Evolutionary conservation across 192 early-diverging fungal species (phyloP).

Genomic region (Umbelopsis vinacea): DNA sequence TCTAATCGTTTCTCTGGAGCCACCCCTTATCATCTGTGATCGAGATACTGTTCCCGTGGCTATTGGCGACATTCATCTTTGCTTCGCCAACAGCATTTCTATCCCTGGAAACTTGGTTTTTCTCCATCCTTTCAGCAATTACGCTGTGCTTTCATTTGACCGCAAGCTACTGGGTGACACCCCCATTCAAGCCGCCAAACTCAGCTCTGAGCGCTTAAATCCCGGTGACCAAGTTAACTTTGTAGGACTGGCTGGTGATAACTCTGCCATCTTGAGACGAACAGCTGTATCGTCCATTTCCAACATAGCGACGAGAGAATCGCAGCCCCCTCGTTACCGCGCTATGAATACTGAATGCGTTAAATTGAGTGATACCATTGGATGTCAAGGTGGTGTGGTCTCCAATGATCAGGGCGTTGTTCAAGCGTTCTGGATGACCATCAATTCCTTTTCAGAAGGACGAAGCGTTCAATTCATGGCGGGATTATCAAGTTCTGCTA

Average conservation of each 20-base stretch:
- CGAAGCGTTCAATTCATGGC: constrained; percentile 63
- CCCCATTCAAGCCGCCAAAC: constrained; percentile 61
- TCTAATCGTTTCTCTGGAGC: constrained; percentile 74
- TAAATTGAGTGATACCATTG: constrained; percentile 65
- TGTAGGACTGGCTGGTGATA: constrained; percentile 57
- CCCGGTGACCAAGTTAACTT: constrained; percentile 65
- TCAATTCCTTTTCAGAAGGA: constrained; percentile 62
- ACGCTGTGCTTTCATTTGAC: constrained; percentile 84
- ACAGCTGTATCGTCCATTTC: constrained; percentile 56
- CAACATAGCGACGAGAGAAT: constrained; percentile 67
- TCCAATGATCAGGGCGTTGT: constrained; percentile 60
- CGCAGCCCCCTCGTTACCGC: constrained; percentile 62
- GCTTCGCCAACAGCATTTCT: constrained; percentile 80
- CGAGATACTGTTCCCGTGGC: constrained; percentile 78
- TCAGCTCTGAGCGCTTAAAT: constrained; percentile 57
- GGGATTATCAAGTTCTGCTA: constrained; percentile 49
- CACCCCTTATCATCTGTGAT: constrained; percentile 80
- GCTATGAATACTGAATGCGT: constrained; percentile 58
- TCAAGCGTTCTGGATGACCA: constrained; percentile 68
- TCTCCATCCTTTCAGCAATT: constrained; percentile 88
- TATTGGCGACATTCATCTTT: constrained; percentile 76
- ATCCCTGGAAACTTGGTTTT: constrained; percentile 82
- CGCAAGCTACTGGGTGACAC: constrained; percentile 66
- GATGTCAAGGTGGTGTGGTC: constrained; percentile 71
- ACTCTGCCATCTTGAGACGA: constrained; percentile 58